Evolutionary conservation across 2,329 filamentous ascomycete genomes (phyloP), one percentile per base, ranked within the genome.

Genomic region (Venturia oleaginea): DNA sequence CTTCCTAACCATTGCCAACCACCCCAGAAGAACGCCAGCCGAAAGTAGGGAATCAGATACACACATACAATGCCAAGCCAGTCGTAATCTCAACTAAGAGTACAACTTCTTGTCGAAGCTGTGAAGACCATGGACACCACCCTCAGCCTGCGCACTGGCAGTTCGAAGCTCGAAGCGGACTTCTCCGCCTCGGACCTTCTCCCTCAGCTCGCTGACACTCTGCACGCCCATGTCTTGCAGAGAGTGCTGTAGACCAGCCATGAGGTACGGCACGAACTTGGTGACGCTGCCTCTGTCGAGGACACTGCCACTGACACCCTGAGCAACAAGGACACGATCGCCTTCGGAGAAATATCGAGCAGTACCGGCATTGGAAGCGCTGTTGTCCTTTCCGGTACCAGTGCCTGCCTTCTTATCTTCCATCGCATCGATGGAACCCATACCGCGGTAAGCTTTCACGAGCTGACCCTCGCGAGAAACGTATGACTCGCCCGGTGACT

Each of bases 81-180:
- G 37, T 61, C 51, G 10, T 34, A 34, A 34, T 57, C 51, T n/a
- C 51, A 46, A 22, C 27, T 86, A 97, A 72, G 92, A 91, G 79
- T 96, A 99, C 70, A 99, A 89, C 85, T 97, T 99, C 89, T 99
- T 99, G 83, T 97, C 94, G 76, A 96, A 97, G 76, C 91, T 93
- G 82, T 97, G 92, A 84, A 99, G 92, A 66, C 86, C 86, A 80
- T 97, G 95, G 67, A 99, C 92, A 75, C 93, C 94, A 68, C 94
- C 94, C 83, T 99, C 94, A 66, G 95, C 84, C 84, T 96, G 92
- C 61, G 94, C 94, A 77, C 92, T 96, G 66, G 92, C 89, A 67
- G 92, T 97, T 71, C 94, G 85, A 73, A 97, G 83, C 83, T 99
- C 94, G 75, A 99, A 99, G 72, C 94, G 86, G 64, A 97, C 87